Evolutionary conservation across 2,329 filamentous ascomycete species (phyloP), one percentile per base, ranked within the genome.

Genomic region (Fusarium pseudocircinatum): DNA sequence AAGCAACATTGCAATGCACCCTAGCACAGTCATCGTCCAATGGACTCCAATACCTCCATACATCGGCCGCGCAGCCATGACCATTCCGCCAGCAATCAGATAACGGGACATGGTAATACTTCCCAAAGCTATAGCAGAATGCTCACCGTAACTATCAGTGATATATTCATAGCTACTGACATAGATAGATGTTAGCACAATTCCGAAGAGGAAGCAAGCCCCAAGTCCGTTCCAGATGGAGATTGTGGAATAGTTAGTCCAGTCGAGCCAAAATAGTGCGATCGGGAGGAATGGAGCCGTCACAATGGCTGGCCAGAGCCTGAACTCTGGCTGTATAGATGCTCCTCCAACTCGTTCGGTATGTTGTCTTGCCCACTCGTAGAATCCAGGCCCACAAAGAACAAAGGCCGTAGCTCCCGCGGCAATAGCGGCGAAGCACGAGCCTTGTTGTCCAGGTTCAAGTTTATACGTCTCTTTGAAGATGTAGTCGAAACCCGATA

Each of bases 251-350:
- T 83, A 81, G 40, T 83, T 81, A 0, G 85, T 88, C 88, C 88
- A 90, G 1, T 84, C 88, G 79, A 90, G 87, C 87, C 88, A 90
- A 77, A 90, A 89, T 6, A 90, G 80, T 2, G 81, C 82, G 36
- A 88, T 79, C 0, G 88, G 87, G 3, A 90, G 83, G 1, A 83
- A 78, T 0, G 86, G 84, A 0, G 86, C 84, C 4, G 84, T 84
- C 8, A 88, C 79, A 79, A 90, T 89, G 6, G 83, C 83, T 54
- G 84, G 87, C 82, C 84, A 89, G 0, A 90, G 79, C 11, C 87
- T 82, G 43, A 87, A 86, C 64, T 90, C 88, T 0, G 87, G 87
- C 6, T 84, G 80, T 12, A 89, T 79, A 16, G 78, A 74, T 10
- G 75, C 71, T 4, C 83, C 80, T 12, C 83, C 76, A 18, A 85